Base-by-base conservation (phyloP, 495 filamentous ascomycete genomes). In the Penicillium odoratum region DNA sequence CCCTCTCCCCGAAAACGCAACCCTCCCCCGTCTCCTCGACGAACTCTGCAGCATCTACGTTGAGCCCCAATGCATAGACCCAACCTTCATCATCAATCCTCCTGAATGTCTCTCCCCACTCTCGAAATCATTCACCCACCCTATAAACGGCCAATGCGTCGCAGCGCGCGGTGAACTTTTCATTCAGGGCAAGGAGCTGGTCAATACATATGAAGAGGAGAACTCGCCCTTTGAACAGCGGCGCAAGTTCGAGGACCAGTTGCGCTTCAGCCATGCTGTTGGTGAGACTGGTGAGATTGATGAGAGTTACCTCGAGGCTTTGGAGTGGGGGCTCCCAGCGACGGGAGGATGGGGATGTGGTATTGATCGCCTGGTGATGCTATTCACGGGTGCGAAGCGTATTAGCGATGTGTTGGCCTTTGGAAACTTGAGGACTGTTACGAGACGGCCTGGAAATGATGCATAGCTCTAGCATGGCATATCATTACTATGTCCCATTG, bases 201-300 rank as follows among this genome's bases (percentile, higher is more conserved):
- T 93, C 8, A 98, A 98, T 70, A 91, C 89, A 65, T 98, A 98
- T 76, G 94, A 98, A 74, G 94, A 98, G 74, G 94, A 98, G 73
- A 98, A 98, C 72, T 90, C 90, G 45, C 95, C 94, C 0, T 85
- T 85, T 30, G 90, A 88, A 57, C 94, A 98, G 71, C 80, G 91
- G 25, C 78, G 85, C 51, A 98, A 98, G 70, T 93, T 98, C 53
- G 71, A 80, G 55, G 77, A 82, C 56, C 87, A 90, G 64, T 57
- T 83, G 4, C 69, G 73, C 29, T 82, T 62, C 36, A 70, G 68
- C 56, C 69, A 70, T 48, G 69, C 66, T 10, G 66, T 64, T 26
- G 70, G 73, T 26, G 75, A 77, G 48, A 67, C 70, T 3, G 71
- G 60, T 1, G 70, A 75, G 11, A 70, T 97, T 11, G 94, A 98